Base-by-base conservation (phyloP, 2,329 filamentous ascomycete species). In the Camptophora hylomeconis region DNA sequence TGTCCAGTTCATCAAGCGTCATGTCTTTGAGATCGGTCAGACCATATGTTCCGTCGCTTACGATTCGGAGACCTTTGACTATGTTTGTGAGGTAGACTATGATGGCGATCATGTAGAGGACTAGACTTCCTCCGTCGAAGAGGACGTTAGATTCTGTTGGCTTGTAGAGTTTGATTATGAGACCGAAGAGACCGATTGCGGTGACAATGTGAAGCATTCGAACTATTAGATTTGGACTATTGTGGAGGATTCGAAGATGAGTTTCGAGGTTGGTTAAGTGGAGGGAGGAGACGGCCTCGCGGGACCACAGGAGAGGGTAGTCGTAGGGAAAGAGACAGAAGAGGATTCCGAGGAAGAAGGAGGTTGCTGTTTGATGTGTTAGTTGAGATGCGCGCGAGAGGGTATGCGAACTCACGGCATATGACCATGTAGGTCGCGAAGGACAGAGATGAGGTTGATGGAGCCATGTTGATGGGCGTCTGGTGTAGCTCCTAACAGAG, bases 311-410 rank as follows among this genome's bases (percentile, higher is more conserved):
- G 28, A 62, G 55, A 9, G 58, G 58, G 43, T 62, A 62, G 50
- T 62, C 89, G 66, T 95, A 98, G 37, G 89, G 86, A 58, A 95
- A 92, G 39, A 77, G 75, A 46, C 84, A 84, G 70, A 95, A 98
- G 57, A 98, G 77, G 56, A 95, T 84, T 46, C 89, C 89, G 41
- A 98, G 79, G 71, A 95, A 93, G 72, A 98, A 98, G 57, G 82
- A 93, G 42, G 80, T 84, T 40, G 80, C 80, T 86, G 46, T 20
- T 26, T 28, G 11, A 24, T 22, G 16, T 23, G 30, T 27, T 24
- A 31, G 32, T 21, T 28, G 16, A 28, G 9, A 13, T 25, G 29
- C 18, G 13, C 17, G 9, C 15, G 28, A 16, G 7, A 25, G 19
- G 20, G 23, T 14, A 26, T 16, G 16, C 9, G 28, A 27, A 30